Conservation (phyloP, 768 basidiomycete genomes). For the Kwoniella sp. region DNA sequence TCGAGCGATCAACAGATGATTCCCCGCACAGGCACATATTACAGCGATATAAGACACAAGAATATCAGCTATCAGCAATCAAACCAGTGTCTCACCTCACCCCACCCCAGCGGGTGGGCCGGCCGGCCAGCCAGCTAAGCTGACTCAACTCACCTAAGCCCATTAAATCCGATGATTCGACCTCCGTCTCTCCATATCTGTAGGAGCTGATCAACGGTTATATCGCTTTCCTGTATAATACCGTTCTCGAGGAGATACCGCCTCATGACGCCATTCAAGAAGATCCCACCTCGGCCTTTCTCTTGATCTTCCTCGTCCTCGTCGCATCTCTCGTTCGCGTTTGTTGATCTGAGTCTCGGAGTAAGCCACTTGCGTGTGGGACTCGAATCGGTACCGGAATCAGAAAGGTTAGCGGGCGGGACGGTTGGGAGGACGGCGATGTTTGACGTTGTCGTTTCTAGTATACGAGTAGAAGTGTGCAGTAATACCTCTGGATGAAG, state of each 20-base stretch:
- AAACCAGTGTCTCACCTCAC: no score
- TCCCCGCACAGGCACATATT: no score
- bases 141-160: constrained; percentile 32
- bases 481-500: constrained; percentile 40
- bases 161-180: constrained; percentile 48
- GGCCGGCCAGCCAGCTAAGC: no score
- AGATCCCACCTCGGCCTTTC: constrained; percentile 7
- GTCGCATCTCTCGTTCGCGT: no score
- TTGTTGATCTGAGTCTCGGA: constrained; percentile 13
- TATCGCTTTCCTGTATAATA: constrained; percentile 33
- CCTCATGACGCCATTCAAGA: constrained; percentile 45
- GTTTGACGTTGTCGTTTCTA: constrained; percentile 48
- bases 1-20: no score
- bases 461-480: constrained; percentile 30
- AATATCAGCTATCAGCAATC: no score
- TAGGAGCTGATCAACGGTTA: constrained; percentile 33
- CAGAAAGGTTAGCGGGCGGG: no score
- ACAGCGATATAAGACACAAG: no score
- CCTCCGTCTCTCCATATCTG: constrained; percentile 22
- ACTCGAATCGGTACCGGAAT: neutral
- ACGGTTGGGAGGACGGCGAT: constrained; percentile 34
- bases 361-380: constrained; percentile 32
- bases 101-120: no score
- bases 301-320: neutral
- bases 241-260: constrained; percentile 33